Conservation (phyloP, 164 flowering plant genomes). For the Dillenia turbinata region DNA sequence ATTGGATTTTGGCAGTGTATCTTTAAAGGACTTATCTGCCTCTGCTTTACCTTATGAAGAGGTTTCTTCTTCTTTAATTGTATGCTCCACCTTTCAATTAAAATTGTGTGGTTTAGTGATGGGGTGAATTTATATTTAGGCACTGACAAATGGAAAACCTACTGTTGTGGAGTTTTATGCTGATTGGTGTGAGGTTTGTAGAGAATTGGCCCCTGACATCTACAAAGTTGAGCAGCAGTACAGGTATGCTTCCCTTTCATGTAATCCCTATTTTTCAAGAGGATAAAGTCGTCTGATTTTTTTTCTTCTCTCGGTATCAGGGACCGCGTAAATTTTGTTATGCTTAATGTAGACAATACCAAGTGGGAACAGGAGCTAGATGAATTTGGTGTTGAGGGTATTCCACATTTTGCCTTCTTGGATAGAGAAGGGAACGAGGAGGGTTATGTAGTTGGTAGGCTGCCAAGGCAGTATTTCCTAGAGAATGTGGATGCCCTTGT, state of each 20-base stretch:
- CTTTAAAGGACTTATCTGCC: slow-evolving; percentile 78
- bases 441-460: slow-evolving; percentile 88
- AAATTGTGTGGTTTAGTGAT: neutral
- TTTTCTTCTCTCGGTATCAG: slow-evolving; percentile 25
- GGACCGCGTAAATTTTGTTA: slow-evolving; percentile 88
- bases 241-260: slow-evolving; percentile 54
- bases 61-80: slow-evolving; percentile 23
- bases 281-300: neutral
- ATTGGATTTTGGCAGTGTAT: slow-evolving; percentile 74
- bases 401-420: slow-evolving; percentile 95
- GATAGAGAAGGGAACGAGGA: slow-evolving; percentile 89
- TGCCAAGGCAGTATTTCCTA: slow-evolving; percentile 59
- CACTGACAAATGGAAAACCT: slow-evolving; percentile 88
- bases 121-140: slow-evolving; percentile 32
- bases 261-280: no score
- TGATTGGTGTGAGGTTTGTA: slow-evolving; percentile 99
- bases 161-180: slow-evolving; percentile 99
- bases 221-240: slow-evolving; percentile 91
- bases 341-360: slow-evolving; percentile 98
- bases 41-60: slow-evolving; percentile 79
- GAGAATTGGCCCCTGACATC: slow-evolving; percentile 91
- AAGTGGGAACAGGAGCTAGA: slow-evolving; percentile 99
- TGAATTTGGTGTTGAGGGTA: slow-evolving; percentile 98
- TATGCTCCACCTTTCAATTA: neutral
- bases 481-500: slow-evolving; percentile 90